Conservation (phyloP, 768 basidiomycete species). For the Lactifluus rugatus region DNA sequence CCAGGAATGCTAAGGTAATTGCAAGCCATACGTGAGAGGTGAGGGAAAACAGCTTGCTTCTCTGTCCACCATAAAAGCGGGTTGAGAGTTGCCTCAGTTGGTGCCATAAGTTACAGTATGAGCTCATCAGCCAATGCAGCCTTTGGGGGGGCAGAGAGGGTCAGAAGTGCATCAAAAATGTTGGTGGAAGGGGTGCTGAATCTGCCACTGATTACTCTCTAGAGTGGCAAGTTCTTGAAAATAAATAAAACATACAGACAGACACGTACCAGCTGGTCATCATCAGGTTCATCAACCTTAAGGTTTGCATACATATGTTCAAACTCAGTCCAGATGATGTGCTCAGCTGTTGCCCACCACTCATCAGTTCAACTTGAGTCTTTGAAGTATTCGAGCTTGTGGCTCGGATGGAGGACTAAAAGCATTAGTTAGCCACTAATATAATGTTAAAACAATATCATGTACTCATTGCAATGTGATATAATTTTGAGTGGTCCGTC, state of each 20-base stretch:
- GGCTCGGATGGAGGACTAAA: slow-evolving; percentile 29
- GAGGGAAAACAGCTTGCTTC: background rate
- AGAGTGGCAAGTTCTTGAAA: too few species aligned
- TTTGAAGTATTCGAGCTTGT: slow-evolving; percentile 31
- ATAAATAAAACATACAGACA: too few species aligned
- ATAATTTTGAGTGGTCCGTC: background rate
- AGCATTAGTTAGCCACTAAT: too few species aligned
- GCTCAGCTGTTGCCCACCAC: slow-evolving; percentile 26
- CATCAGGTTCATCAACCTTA: background rate
- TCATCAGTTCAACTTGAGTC: slow-evolving; percentile 22
- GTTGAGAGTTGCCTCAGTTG: background rate
- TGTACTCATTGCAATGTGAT: slow-evolving; percentile 4
- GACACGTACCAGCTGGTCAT: too few species aligned
- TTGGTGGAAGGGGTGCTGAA: background rate
- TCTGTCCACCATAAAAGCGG: background rate
- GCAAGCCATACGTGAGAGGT: background rate
- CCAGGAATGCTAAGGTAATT: background rate
- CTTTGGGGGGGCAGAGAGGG: background rate
- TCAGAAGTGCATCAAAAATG: background rate
- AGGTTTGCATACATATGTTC: background rate
- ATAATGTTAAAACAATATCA: background rate
- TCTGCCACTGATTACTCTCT: too few species aligned
- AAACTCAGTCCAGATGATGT: slow-evolving; percentile 22
- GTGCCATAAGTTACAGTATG: background rate
- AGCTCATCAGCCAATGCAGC: background rate